Conservation (phyloP, 352 stramenopile genomes). For the Elongisporangium undulatum region DNA sequence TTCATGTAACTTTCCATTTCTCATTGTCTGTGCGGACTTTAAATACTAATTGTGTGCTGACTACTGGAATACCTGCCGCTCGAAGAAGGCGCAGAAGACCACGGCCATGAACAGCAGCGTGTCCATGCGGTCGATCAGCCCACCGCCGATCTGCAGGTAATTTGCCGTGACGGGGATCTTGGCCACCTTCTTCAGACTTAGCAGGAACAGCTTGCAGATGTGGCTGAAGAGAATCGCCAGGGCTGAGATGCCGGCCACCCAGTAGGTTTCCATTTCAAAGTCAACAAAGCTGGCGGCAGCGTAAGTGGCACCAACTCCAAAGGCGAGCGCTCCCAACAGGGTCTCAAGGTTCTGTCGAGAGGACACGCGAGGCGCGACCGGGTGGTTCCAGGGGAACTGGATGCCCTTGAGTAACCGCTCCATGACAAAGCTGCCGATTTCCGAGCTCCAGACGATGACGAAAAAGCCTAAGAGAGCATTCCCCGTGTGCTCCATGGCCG, state of each 20-base stretch:
- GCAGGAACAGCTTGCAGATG: constrained; percentile 50
- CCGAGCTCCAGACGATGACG: constrained; percentile 48
- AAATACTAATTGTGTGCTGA: constrained; percentile 7
- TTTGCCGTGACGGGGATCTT: constrained; percentile 34
- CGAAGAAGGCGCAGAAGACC: constrained; percentile 48
- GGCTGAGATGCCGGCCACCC: constrained; percentile 24
- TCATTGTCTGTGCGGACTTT: constrained; percentile 4
- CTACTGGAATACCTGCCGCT: constrained; percentile 27
- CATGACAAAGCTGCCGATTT: constrained; percentile 48
- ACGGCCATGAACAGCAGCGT: constrained; percentile 53
- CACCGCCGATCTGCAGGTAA: constrained; percentile 42
- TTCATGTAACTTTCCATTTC: constrained; percentile 3
- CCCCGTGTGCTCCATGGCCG: constrained; percentile 13
- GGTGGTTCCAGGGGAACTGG: constrained; percentile 54
- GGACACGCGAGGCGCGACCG: constrained; percentile 38
- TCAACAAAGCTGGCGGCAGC: constrained; percentile 24
- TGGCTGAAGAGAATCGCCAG: constrained; percentile 37
- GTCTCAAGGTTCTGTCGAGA: constrained; percentile 61
- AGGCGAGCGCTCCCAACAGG: constrained; percentile 35
- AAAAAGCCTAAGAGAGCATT: constrained; percentile 42
- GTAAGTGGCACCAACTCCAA: constrained; percentile 29
- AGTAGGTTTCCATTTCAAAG: constrained; percentile 24
- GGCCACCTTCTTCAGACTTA: constrained; percentile 61
- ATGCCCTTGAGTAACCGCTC: constrained; percentile 38
- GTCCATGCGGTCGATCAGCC: constrained; percentile 53